Percentiles rank a stretch among this genome's conserved stretches.
Conservation (phyloP, 106 monocot genomes). For the Cymbidium sinense region DNA sequence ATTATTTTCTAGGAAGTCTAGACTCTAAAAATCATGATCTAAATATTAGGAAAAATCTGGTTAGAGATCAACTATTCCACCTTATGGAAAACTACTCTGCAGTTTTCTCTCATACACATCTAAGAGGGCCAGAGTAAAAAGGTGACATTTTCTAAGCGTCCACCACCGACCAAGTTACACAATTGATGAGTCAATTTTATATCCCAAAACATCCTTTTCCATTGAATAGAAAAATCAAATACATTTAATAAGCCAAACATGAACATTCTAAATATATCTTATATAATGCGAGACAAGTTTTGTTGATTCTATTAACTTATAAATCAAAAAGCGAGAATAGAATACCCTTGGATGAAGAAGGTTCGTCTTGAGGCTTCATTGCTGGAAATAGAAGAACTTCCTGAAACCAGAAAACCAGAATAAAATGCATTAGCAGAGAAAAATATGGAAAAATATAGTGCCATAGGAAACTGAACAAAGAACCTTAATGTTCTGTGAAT, state of each 20-base stretch:
- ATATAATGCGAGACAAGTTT: background rate
- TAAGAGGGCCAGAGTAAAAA: too few relatives aligned
- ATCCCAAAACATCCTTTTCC: background rate
- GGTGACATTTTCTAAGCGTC: too few relatives aligned
- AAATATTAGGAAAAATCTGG: too few relatives aligned
- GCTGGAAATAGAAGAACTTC: slow-evolving; percentile 93
- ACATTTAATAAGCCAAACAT: background rate
- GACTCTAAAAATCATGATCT: too few relatives aligned
- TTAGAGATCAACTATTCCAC: too few relatives aligned
- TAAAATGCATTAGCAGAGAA: background rate
- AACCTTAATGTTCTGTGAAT: slow-evolving; percentile 96
- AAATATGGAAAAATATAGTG: background rate
- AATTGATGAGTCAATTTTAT: too few relatives aligned
- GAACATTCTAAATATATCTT: background rate
- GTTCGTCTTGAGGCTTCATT: slow-evolving; percentile 91
- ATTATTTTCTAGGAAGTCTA: too few relatives aligned
- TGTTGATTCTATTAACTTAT: background rate
- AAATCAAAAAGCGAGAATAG: background rate
- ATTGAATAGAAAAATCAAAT: background rate
- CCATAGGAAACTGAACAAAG: background rate
- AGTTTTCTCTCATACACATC: too few relatives aligned
- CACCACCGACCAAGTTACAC: too few relatives aligned
- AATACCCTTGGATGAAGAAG: slow-evolving; percentile 31
- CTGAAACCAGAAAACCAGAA: slow-evolving; percentile 23
- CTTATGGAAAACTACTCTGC: too few relatives aligned